These are phyloP conservation scores for Neonectria ditissima DNA, from an alignment of 2,329 filamentous ascomycete species.

Conservation along the genomic window DNA sequence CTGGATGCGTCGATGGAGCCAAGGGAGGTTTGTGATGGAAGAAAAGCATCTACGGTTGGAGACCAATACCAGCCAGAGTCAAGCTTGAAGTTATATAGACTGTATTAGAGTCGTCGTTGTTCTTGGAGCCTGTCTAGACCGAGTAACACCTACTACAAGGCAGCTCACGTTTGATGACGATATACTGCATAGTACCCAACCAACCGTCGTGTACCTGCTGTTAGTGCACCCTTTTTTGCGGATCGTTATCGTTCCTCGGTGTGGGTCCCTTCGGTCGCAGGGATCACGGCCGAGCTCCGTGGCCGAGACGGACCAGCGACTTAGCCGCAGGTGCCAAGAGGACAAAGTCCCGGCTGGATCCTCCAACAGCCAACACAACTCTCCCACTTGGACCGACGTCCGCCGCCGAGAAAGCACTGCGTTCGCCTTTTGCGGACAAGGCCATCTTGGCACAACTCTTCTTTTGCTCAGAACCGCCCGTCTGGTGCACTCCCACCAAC, in stretches of 20 bases:
- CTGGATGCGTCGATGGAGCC: background rate
- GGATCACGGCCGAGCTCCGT: conserved; percentile 47
- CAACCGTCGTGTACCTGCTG: conserved; percentile 13
- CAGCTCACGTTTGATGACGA: too few species aligned
- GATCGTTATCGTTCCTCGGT: background rate
- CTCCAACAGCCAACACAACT: background rate
- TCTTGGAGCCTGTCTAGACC: too few species aligned
- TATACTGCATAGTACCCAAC: background rate
- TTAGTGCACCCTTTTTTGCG: conserved; percentile 21
- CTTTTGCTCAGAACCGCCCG: background rate
- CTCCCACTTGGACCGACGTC: conserved; percentile 4
- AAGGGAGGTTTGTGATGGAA: background rate
- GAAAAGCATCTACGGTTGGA: background rate
- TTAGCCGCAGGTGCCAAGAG: background rate
- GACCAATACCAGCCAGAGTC: background rate
- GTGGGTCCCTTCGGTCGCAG: conserved; percentile 25
- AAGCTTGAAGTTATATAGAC: background rate
- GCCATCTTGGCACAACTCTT: background rate
- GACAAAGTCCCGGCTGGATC: background rate
- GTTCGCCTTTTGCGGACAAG: background rate
- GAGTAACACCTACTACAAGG: conserved; percentile 12
- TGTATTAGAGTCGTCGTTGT: background rate
- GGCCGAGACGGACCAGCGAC: conserved; percentile 40
- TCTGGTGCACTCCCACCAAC: background rate
- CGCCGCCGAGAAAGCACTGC: conserved; percentile 1